A percentile compares a stretch with the other conserved stretches of the same genome.
phyloP scores from a whole-genome alignment of 2,329 filamentous ascomycete species.

The Fusarium sp. region DNA sequence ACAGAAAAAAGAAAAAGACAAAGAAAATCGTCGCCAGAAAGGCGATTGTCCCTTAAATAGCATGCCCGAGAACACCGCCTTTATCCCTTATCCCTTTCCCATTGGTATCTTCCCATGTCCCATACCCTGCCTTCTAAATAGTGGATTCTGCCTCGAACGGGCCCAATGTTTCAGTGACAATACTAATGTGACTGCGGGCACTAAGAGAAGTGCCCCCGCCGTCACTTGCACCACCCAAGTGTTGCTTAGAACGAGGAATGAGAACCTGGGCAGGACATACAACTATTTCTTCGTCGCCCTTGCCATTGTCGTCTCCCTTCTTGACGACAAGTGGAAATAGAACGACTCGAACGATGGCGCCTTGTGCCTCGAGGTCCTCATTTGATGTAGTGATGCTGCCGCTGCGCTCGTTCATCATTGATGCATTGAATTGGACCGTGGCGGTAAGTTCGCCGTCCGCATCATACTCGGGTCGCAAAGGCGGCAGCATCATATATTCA shows the following conservation, averaged over 20 bases:
- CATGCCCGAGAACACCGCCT: constrained; percentile 28
- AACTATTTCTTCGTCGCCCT: constrained; percentile 92
- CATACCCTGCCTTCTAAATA: constrained; percentile 49
- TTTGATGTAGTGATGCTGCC: constrained; percentile 69
- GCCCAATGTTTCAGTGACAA: constrained; percentile 49
- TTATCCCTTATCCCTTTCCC: constrained; percentile 30
- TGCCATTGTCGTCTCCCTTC: constrained; percentile 87
- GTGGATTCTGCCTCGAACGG: constrained; percentile 46
- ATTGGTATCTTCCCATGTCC: constrained; percentile 34
- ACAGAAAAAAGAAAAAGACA: constrained; percentile 13
- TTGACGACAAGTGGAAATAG: constrained; percentile 97
- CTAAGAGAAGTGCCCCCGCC: constrained; percentile 57
- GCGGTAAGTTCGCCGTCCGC: constrained; percentile 87
- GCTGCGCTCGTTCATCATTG: constrained; percentile 92
- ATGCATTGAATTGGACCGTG: constrained; percentile 90
- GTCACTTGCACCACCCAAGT: constrained; percentile 60
- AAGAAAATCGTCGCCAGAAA: constrained; percentile 24
- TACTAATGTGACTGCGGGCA: constrained; percentile 51
- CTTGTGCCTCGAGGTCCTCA: constrained; percentile 79
- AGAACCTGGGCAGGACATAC: constrained; percentile 95
- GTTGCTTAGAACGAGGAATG: constrained; percentile 65
- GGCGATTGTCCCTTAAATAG: constrained; percentile 15
- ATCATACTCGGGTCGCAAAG: constrained; percentile 93
- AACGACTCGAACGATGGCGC: constrained; percentile 86
- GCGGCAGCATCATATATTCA: constrained; percentile 98